Base-by-base conservation (phyloP, 2,329 filamentous ascomycete species). In the Colletotrichum graminicola region DNA sequence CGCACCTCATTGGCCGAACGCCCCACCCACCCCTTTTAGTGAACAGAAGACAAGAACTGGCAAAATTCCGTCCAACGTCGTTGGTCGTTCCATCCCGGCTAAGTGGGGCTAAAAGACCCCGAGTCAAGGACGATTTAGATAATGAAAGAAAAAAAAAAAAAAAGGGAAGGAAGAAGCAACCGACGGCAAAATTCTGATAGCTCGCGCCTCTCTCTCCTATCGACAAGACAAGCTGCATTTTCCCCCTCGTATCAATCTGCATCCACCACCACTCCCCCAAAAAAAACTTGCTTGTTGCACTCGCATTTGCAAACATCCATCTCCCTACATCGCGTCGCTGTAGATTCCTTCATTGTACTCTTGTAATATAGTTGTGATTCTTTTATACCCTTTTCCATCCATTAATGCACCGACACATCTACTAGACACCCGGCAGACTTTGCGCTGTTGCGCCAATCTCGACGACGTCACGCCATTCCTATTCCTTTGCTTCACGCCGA, bases 281-380 rank as follows among this genome's bases (percentile, higher is more conserved):
- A 29, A 60, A 45, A 52, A 34, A 23, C 34, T 36, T 39, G 4
- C 16, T 34, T 45, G 26, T 49, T 59, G 54, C 59, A 56, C 49
- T 39, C 43, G 34, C 59, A 56, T 55, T 39, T 52, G 34, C 60
- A 41, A 51, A 55, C 47, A 45, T n/a, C 39, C 18, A 29, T 29
- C 29, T 39, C 39, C 5, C 43, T 29, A 41, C 36, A 61, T 59
- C 67, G 56, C 34, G 55, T 54, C 54, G 63, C 60, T 60, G 45
- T 45, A 55, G 26, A 54, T 55, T 36, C 61, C 41, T 62, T 72
- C 61, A 34, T 71, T 68, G 45, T 68, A 63, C 60, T 57, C 5
- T 62, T 72, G 57, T 72, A 73, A 65, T 73, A 59, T 70, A 72
- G 8, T 39, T 43, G 39, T 32, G 55, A 10, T 72, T 45, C 52